A percentile compares a stretch with the other conserved stretches of the same genome.
phyloP scores from a whole-genome alignment of 148 eudicot species.

The Fagopyrum homotropicum region DNA sequence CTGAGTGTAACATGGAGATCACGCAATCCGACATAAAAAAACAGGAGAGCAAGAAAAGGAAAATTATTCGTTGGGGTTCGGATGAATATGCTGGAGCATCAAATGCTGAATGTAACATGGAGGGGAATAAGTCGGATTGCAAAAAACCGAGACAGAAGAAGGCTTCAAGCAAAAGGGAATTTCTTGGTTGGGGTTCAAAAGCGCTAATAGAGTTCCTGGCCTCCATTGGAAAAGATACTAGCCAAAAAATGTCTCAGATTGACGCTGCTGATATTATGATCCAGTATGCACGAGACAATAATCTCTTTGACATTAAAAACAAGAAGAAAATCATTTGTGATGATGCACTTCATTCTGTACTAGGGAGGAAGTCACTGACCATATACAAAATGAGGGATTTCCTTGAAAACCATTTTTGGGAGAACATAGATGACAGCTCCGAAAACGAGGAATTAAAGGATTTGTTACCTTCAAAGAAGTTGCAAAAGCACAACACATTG shows the following conservation, averaged over 20 bases:
- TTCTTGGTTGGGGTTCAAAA: constrained; percentile 83
- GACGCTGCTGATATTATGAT: constrained; percentile 50
- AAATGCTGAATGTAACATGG: too few relatives aligned
- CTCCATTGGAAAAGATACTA: constrained; percentile 64
- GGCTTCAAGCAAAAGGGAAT: constrained; percentile 55
- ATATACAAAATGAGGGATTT: constrained; percentile 48
- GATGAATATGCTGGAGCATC: too few relatives aligned
- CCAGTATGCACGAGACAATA: constrained; percentile 48
- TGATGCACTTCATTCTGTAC: constrained; percentile 41
- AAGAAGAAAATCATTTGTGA: constrained; percentile 75
- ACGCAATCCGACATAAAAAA: too few relatives aligned
- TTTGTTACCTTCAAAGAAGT: constrained; percentile 29
- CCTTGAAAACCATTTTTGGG: constrained; percentile 62
- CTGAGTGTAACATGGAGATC: too few relatives aligned
- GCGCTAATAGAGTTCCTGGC: constrained; percentile 56
- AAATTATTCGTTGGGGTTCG: too few relatives aligned
- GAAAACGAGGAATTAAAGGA: constrained; percentile 28
- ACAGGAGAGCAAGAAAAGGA: too few relatives aligned
- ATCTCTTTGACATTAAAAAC: constrained; percentile 54
- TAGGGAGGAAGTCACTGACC: constrained; percentile 52
- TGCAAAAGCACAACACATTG: constrained; percentile 28
- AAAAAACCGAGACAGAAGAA: constrained; percentile 8
- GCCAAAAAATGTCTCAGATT: constrained; percentile 41
- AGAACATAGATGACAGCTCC: constrained; percentile 40
- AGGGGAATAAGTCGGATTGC: too few relatives aligned